Conservation (phyloP, 257 asterid genomes). For the Solanum chiquidenum region DNA sequence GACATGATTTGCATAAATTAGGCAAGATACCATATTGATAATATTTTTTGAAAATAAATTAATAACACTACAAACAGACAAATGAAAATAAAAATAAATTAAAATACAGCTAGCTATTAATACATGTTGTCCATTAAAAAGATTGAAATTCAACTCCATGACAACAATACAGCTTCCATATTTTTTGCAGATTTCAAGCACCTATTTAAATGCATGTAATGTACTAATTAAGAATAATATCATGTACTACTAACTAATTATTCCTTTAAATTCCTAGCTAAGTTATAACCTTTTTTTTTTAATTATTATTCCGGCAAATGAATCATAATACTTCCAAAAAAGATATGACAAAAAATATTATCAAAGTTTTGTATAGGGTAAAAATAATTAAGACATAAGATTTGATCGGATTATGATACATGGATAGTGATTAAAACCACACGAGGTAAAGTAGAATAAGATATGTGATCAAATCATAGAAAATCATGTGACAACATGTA, state of each 20-base stretch:
- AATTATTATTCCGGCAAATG: neutral
- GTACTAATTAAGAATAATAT: neutral
- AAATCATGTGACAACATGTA: neutral
- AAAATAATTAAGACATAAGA: neutral
- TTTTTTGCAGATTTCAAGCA: constrained; percentile 13
- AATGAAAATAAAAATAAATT: neutral
- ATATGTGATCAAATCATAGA: neutral
- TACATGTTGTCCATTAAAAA: neutral
- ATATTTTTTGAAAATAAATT: neutral
- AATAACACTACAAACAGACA: neutral
- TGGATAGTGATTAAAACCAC: too few relatives aligned
- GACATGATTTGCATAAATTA: neutral
- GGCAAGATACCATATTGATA: neutral
- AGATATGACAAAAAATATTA: neutral
- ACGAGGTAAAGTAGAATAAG: neutral
- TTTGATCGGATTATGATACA: neutral
- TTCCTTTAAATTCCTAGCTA: neutral
- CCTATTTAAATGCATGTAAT: constrained; percentile 2
- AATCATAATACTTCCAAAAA: neutral
- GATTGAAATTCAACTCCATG: neutral
- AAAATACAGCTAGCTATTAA: neutral
- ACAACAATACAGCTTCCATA: constrained; percentile 1
- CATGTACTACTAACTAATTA: neutral
- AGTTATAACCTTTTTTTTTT: neutral
- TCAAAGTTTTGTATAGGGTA: neutral